A percentile compares a stretch with the other conserved stretches of the same genome.
These are phyloP conservation scores for Lachancea dasiensis DNA, from an alignment of 805 yeast species.

Conservation along the genomic window DNA sequence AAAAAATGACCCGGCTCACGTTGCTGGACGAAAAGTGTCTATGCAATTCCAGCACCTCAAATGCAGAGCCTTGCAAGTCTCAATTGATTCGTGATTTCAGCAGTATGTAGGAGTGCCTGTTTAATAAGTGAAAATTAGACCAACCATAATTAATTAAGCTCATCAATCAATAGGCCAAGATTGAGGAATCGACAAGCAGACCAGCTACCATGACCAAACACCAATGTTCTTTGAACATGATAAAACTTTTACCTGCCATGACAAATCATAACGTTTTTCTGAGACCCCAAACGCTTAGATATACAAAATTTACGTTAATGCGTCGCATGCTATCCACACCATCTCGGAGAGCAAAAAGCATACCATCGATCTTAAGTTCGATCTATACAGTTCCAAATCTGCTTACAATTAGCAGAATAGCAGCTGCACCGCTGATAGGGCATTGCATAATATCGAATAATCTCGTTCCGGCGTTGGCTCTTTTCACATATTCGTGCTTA, in stretches of 20 bases:
- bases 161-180: too few species aligned
- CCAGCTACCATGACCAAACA: too few species aligned
- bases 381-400: constrained; percentile 82
- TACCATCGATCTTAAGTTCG: constrained; percentile 25
- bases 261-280: not conserved
- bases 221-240: too few species aligned
- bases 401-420: constrained; percentile 74
- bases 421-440: constrained; percentile 80
- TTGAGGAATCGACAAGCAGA: too few species aligned
- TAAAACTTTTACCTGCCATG: not conserved
- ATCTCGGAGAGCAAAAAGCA: not conserved
- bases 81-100: too few species aligned
- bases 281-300: not conserved
- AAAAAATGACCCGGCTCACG: too few species aligned
- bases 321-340: not conserved
- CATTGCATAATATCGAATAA: constrained; percentile 63
- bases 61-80: too few species aligned
- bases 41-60: too few species aligned
- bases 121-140: too few species aligned
- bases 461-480: constrained; percentile 55
- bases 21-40: too few species aligned
- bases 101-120: too few species aligned
- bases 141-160: too few species aligned
- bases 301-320: not conserved
- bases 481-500: constrained; percentile 79